phyloP scores from a whole-genome alignment of 2,329 filamentous ascomycete species.

The Coniochaeta ligniaria region DNA sequence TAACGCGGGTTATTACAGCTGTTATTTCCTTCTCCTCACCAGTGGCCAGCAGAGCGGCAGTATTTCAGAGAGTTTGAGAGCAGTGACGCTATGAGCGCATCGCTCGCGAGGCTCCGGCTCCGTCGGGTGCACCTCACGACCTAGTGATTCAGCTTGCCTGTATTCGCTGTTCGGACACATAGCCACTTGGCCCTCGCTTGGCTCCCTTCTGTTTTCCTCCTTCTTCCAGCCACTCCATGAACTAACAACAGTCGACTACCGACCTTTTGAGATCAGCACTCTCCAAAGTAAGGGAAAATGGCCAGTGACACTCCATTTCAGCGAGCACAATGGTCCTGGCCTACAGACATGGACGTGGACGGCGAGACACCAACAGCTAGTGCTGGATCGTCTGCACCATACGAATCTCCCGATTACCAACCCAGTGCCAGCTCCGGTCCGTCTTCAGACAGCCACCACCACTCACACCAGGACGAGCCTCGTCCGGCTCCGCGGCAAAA shows the following conservation, averaged over 20 bases:
- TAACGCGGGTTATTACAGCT: background rate
- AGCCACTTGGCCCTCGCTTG: background rate
- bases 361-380: background rate
- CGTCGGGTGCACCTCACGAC: background rate
- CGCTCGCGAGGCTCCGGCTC: background rate
- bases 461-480: background rate
- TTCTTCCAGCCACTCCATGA: background rate
- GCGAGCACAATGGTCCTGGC: slow-evolving; percentile 11
- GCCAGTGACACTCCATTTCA: slow-evolving; percentile 4
- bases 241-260: background rate
- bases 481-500: slow-evolving; percentile 9
- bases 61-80: background rate
- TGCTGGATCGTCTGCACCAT: background rate
- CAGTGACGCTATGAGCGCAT: background rate
- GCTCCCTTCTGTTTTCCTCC: background rate
- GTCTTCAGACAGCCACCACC: background rate
- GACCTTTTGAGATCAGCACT: background rate
- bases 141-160: background rate
- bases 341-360: slow-evolving; percentile 5
- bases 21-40: background rate
- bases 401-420: background rate
- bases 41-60: background rate
- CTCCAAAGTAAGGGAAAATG: slow-evolving; percentile 6
- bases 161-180: background rate
- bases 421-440: background rate